These are phyloP conservation scores for Cutaneotrichosporon dermatis DNA, from an alignment of 1,284 basidiomycete genomes.

Conservation along the genomic window DNA sequence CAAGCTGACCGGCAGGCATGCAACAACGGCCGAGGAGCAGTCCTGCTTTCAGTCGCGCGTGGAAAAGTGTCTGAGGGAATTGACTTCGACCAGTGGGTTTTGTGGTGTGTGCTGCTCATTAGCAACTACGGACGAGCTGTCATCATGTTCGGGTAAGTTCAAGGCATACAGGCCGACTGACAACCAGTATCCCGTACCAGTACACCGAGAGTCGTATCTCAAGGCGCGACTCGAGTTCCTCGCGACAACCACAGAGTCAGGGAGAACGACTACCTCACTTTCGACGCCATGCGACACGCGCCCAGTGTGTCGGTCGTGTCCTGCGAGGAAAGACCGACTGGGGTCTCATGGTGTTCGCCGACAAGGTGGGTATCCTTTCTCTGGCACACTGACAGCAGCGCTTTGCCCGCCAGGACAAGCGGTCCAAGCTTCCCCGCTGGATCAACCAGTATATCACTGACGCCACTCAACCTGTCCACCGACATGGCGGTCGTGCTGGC, in stretches of 20 bases:
- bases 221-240: conserved; percentile 97
- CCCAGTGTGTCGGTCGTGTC: conserved; percentile 97
- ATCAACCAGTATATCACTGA: conserved; percentile 99
- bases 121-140: conserved; percentile 94
- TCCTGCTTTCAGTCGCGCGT: conserved; percentile 92
- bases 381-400: conserved; percentile 57
- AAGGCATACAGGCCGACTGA: background rate
- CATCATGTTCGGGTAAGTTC: conserved; percentile 92
- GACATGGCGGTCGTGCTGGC: conserved; percentile 97
- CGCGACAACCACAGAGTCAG: conserved; percentile 97
- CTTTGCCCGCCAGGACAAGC: conserved; percentile 93
- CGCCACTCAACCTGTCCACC: conserved; percentile 96
- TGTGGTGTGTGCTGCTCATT: too few relatives aligned
- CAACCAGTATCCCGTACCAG: conserved; percentile 83
- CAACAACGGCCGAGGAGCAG: conserved; percentile 96
- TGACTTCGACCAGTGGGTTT: conserved; percentile 83
- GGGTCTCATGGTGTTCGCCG: conserved; percentile 99
- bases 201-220: conserved; percentile 98
- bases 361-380: conserved; percentile 64
- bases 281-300: conserved; percentile 99
- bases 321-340: conserved; percentile 98
- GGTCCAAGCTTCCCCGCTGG: conserved; percentile 95
- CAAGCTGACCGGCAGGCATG: conserved; percentile 64
- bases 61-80: conserved; percentile 99
- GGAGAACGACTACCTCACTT: conserved; percentile 97